A percentile compares a stretch with the other conserved stretches of the same genome.
phyloP scores from a whole-genome alignment of 768 basidiomycete genomes.

The Rhodotorula babjevae region DNA sequence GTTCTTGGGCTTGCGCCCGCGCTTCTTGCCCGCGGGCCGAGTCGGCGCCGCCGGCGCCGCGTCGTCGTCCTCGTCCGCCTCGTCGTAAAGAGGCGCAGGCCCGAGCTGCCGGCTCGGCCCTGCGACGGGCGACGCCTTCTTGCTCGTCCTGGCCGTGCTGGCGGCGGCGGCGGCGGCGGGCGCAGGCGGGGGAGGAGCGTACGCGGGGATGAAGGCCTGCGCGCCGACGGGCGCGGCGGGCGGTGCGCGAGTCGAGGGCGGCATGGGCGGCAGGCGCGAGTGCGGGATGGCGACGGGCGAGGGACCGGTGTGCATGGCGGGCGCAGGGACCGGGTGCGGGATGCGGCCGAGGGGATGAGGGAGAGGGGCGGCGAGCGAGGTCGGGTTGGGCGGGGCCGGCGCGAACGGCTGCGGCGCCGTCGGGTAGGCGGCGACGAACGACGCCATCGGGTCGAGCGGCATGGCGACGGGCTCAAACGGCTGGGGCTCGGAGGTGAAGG shows the following conservation, averaged over 20 bases:
- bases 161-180: background rate
- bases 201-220: background rate
- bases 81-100: background rate
- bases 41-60: background rate
- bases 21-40: slow-evolving; percentile 25
- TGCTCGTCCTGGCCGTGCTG: background rate
- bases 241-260: background rate
- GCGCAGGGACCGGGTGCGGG: background rate
- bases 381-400: background rate
- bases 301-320: background rate
- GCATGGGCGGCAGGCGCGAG: background rate
- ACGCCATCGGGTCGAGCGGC: background rate
- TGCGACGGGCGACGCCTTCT: too few relatives aligned
- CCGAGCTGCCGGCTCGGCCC: background rate
- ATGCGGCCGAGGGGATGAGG: background rate
- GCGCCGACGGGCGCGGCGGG: background rate
- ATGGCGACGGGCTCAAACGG: background rate
- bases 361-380: background rate
- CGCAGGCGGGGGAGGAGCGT: background rate
- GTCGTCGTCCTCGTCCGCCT: background rate
- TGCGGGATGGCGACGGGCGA: background rate
- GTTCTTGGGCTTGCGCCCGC: slow-evolving; percentile 35
- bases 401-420: background rate
- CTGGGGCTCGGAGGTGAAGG: background rate
- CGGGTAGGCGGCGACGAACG: background rate